Percentiles rank a stretch among this genome's conserved stretches.
These are phyloP conservation scores for Rhizophora mangle DNA, from an alignment of 345 rosid genomes.

Conservation along the genomic window DNA sequence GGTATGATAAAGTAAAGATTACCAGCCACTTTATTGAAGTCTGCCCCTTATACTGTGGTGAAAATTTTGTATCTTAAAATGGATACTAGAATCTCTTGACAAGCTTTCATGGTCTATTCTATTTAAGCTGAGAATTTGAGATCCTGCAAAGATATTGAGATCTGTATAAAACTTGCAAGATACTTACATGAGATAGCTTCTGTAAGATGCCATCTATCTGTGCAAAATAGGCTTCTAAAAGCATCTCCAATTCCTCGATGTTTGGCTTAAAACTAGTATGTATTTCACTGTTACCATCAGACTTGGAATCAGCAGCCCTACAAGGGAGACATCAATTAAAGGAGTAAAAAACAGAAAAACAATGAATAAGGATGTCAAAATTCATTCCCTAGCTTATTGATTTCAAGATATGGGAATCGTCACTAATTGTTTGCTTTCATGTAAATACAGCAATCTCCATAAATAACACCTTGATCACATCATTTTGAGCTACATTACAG, in stretches of 20 bases:
- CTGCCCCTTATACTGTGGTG: too few species aligned
- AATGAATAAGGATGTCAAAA: background rate
- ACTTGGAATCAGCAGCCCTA: constrained; percentile 33
- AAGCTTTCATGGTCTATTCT: background rate
- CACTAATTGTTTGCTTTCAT: too few species aligned
- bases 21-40: too few species aligned
- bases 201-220: constrained; percentile 49
- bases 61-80: too few species aligned
- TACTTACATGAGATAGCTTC: constrained; percentile 46
- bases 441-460: too few species aligned
- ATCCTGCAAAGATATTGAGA: background rate
- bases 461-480: too few species aligned
- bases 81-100: too few species aligned
- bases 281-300: constrained; percentile 21
- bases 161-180: background rate
- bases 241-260: constrained; percentile 56
- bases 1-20: too few species aligned
- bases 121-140: background rate
- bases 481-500: too few species aligned
- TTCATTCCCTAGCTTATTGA: too few species aligned
- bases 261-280: constrained; percentile 26
- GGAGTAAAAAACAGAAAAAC: background rate
- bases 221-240: constrained; percentile 54
- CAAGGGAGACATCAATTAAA: background rate
- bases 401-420: too few species aligned